Evolutionary conservation across 768 basidiomycete species (phyloP), one percentile per base, ranked within the genome.

Genomic region (Kwoniella sp.): DNA sequence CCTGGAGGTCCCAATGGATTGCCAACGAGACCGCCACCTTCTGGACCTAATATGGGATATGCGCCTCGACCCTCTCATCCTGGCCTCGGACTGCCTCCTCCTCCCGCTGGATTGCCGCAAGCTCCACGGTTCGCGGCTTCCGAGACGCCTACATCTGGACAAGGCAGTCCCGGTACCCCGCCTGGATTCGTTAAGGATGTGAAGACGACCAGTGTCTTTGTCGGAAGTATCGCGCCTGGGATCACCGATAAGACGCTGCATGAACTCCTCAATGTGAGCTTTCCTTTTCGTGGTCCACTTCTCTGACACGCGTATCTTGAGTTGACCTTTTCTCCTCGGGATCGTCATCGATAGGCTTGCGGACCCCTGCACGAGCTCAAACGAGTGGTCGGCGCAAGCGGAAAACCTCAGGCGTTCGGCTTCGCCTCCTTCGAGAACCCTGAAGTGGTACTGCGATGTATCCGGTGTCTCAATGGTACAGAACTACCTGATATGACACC

Each of bases 391-490:
- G 94, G 93, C 1, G 91, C 93, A 26, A 88, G 90, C 20, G 92
- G 94, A 75, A 92, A 94, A 80, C 90, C 94, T 5, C 91, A 94
- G 83, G 93, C 92, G 2, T 98, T 98, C 77, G 96, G 94, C 11
- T 99, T 98, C 81, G 95, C 92, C 55, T 91, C 95, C 79, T 98
- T 87, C 77, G 91, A 94, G 78, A 94, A 94, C 60, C 92, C 95
- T 15, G 91, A 94, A 78, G 88, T 89, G 66, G 93, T 96, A 2
- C 82, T 94, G 66, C 85, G 94, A 67, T 91, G 88, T 48, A 81
- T 90, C 70, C 81, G 83, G 31, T 83, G 90, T 65, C 82, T 91
- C 68, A 87, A 90, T 73, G 84, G 85, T 20, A 82, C 87, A 50
- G 86, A 86, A 70, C 74, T 91, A 41, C 88, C 88, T 11, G 86